Base-by-base conservation (phyloP, 208 protist genomes). In the Angomonas deanei region DNA sequence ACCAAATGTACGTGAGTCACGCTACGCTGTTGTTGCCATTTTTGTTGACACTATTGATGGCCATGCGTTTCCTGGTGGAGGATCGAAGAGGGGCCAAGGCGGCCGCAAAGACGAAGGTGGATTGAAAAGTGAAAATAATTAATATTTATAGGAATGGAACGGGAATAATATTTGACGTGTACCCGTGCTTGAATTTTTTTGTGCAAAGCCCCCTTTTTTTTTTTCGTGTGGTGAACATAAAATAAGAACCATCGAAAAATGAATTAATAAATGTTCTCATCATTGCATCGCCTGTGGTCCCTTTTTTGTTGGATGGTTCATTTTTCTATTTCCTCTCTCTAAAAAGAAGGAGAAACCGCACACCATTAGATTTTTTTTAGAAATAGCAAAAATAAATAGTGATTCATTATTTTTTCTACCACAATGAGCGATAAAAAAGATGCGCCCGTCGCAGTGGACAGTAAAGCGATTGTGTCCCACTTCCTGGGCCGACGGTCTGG, bases 1-100 rank as follows among this genome's bases (percentile, higher is more conserved):
- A 93, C 39, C 84, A 93, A 57, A 61, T 68, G 8, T 3, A 91
- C 0, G 62, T 89, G 34, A 79, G 62, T 32, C 87, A 91, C 48
- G n/a, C 79, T 15, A 69, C 79, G 10, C 47, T 93, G 17, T 53
- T 59, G 11, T 15, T 79, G 19, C 80, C 78, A 21, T 69, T 80
- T n/a, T 10, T 62, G 21, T 15, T 78, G 0, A 62, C 68, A 6
- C 72, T 68, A 15, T 8, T 42, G 34, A 42, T n/a, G 34, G 8
- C 8, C 34, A 15, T 15, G 34, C 34, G 34, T 15, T 8, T 53
- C 8, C 47, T 53, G 23, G n/a, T 8, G 47, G 47, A 53, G 23
- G 39, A 55, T 6, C 8, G 10, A 24, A 27, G 6, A 23, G 8
- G 46, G 38, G 24, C 23, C 60, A 62, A n/a, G 32, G 56, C 59